phyloP scores from a whole-genome alignment of 208 protist genomes.

The Dictyostelium gargantuum region DNA sequence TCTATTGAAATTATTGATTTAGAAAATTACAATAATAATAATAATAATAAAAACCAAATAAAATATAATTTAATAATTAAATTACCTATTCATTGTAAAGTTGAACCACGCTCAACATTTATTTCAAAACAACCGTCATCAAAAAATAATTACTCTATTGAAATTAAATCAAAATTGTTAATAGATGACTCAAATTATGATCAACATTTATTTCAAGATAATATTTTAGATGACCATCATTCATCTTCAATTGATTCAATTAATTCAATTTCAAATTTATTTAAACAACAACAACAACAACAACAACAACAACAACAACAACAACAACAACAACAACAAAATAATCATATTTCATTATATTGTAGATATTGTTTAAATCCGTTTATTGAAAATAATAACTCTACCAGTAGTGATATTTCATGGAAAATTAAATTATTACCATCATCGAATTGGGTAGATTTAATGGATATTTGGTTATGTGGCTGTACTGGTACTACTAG shows the following conservation, averaged over 20 bases:
- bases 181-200: not conserved
- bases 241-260: not conserved
- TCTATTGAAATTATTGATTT: not conserved
- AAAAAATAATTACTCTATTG: not conserved
- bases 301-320: too few relatives aligned
- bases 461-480: slow-evolving; percentile 60
- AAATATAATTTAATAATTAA: not conserved
- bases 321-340: not conserved
- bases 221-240: slow-evolving; percentile 1
- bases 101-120: not conserved
- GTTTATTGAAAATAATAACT: not conserved
- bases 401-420: not conserved
- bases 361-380: slow-evolving; percentile 13
- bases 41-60: too few relatives aligned
- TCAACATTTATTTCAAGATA: not conserved
- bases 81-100: not conserved
- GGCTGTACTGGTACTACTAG: slow-evolving; percentile 26
- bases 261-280: not conserved
- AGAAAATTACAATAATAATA: not conserved
- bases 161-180: not conserved
- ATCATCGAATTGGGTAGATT: slow-evolving; percentile 35
- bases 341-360: not conserved
- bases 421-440: not conserved
- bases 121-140: not conserved
- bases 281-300: too few relatives aligned